Evolutionary conservation across 2,329 filamentous ascomycete species (phyloP), one percentile per base, ranked within the genome.

Genomic region (Xylariaceae sp.): DNA sequence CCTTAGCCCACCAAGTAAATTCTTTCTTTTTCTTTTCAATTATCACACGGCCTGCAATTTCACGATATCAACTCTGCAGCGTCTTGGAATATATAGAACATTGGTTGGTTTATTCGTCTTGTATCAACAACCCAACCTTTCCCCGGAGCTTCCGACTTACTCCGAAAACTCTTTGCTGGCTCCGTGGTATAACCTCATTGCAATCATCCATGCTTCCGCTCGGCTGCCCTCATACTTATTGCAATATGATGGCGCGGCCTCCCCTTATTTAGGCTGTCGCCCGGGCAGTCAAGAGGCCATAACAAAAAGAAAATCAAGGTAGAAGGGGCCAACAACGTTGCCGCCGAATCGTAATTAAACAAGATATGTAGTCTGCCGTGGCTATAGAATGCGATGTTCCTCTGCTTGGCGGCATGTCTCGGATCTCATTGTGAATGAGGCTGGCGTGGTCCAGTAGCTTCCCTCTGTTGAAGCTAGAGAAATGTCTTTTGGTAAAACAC

Each of bases 291-390:
- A 59, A 58, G 60, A 61, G 63, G 65, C 67, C 68, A 61, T 66
- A 53, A 65, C 67, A 70, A 67, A 64, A 65, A 67, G 63, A 61
- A 67, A 65, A 66, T 63, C 64, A 65, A 68, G 64, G 64, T 61
- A 61, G 57, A 63, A 68, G 64, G 63, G 67, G 66, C 68, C 64
- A 66, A 30, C 23, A 30, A 66, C 61, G 59, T 69, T 61, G 70
- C 68, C 67, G 60, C 66, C 67, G 68, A 67, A 75, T 77, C 74
- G 69, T 77, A 74, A 80, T 80, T 80, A 80, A 79, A 80, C 77
- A 80, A 77, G 73, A 75, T 80, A 79, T 75, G 75, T 76, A 74
- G 73, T 69, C 73, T 74, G 72, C 74, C 75, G 68, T 49, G 73
- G 73, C 68, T 65, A 64, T 66, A 68, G 67, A 65, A 71, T 71